Conservation (phyloP, 176 grass and related monocot genomes). For the Aegilops sharonensis region DNA sequence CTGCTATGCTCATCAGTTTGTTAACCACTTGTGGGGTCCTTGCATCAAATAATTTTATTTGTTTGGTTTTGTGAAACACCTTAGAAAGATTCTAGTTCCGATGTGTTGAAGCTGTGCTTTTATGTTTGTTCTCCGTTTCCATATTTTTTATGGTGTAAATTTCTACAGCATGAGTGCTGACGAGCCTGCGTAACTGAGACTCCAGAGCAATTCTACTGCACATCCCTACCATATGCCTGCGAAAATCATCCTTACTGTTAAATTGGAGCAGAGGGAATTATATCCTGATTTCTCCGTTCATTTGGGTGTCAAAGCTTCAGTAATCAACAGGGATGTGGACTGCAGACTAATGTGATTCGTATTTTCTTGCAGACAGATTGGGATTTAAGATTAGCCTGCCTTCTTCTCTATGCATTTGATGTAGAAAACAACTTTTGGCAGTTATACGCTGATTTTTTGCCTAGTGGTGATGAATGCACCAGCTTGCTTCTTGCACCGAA, state of each 20-base stretch:
- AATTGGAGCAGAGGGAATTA: neutral
- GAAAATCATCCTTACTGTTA: neutral
- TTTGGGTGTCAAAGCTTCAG: neutral
- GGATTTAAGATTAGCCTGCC: constrained; percentile 92
- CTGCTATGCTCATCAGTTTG: neutral
- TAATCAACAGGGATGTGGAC: neutral
- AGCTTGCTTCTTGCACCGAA: constrained; percentile 86
- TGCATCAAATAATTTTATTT: neutral
- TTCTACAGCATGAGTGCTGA: neutral
- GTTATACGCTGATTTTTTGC: constrained; percentile 92
- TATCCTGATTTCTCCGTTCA: neutral
- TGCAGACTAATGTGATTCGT: constrained; percentile 20
- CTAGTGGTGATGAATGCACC: constrained; percentile 81
- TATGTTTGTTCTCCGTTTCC: neutral
- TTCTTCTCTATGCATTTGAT: no score
- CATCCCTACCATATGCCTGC: neutral
- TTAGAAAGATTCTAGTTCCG: neutral
- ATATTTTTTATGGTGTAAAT: neutral
- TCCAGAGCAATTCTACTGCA: neutral
- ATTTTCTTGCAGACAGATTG: constrained; percentile 69
- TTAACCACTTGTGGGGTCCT: neutral
- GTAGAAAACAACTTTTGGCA: constrained; percentile 93
- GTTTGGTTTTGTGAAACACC: neutral
- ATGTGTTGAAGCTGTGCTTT: neutral
- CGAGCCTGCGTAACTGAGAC: neutral